phyloP scores from a whole-genome alignment of 2,329 filamentous ascomycete species.

The Pseudocercospora fijiensis region DNA sequence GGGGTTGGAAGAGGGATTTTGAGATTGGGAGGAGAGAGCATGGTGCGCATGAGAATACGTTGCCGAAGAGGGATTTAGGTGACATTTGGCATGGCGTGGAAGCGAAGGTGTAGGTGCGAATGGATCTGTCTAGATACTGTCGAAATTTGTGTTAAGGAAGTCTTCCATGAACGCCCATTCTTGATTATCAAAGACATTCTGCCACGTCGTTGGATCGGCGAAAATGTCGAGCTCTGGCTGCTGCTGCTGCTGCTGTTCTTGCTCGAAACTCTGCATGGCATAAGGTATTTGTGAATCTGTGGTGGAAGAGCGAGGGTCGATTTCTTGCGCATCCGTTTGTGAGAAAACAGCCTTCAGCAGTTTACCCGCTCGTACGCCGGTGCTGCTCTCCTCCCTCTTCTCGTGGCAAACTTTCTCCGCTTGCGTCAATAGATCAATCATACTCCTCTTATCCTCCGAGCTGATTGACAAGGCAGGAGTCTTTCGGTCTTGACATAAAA shows the following conservation, averaged over 20 bases:
- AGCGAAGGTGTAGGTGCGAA: background rate
- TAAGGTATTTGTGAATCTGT: background rate
- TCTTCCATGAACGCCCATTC: constrained; percentile 21
- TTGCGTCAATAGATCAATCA: constrained; percentile 5
- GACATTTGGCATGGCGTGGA: background rate
- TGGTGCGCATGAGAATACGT: constrained; percentile 25
- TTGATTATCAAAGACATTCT: constrained; percentile 18
- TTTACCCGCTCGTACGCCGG: constrained; percentile 10
- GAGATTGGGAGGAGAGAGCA: constrained; percentile 2
- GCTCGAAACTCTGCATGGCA: background rate
- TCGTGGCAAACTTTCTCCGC: constrained; percentile 9
- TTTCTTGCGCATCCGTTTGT: background rate
- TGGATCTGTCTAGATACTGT: background rate
- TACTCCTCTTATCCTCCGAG: background rate
- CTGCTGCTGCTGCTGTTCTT: background rate
- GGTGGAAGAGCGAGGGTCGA: background rate
- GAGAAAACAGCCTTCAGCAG: constrained; percentile 12
- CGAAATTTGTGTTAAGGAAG: constrained; percentile 13
- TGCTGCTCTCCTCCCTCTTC: constrained; percentile 12
- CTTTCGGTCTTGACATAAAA: constrained; percentile 32
- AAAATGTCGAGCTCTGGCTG: background rate
- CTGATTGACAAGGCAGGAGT: background rate
- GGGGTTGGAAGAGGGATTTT: constrained; percentile 21
- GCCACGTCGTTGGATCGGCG: constrained; percentile 3
- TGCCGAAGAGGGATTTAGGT: constrained; percentile 22